phyloP scores from a whole-genome alignment of 73 alveolate genomes.

The Symbiodinium natans region DNA sequence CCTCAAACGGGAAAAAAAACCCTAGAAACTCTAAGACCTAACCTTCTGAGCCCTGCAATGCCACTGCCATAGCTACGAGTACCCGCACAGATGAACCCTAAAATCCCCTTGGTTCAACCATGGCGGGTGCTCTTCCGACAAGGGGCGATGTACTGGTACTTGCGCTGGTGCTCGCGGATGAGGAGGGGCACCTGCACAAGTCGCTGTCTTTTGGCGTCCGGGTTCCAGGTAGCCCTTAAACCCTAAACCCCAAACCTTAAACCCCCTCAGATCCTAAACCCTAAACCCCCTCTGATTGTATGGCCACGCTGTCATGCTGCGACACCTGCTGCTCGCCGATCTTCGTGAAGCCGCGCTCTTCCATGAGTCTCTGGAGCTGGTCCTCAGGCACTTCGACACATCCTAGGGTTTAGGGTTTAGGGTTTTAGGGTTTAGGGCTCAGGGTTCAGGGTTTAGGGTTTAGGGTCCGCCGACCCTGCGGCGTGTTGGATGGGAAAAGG shows the following conservation, averaged over 20 bases:
- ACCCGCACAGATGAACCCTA: no score
- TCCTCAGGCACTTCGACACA: background rate
- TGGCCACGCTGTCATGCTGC: no score
- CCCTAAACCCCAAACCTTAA: background rate
- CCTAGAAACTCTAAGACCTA: background rate
- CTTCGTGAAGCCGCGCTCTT: slow-evolving; percentile 53
- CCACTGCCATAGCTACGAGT: no score
- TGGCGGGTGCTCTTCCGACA: no score
- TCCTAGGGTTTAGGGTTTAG: background rate
- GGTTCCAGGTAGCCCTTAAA: background rate
- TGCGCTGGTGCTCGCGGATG: slow-evolving; percentile 92
- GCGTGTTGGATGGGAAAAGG: no score
- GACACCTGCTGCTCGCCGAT: slow-evolving; percentile 41
- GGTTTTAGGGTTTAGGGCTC: background rate
- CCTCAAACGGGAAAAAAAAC: background rate
- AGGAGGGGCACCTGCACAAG: slow-evolving; percentile 53
- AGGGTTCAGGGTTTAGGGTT: no score
- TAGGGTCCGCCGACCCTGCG: no score
- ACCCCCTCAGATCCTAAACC: background rate
- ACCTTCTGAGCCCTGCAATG: no score
- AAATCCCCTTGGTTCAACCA: no score
- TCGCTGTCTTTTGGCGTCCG: no score
- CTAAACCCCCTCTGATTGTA: no score
- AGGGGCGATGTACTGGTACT: slow-evolving; percentile 81
- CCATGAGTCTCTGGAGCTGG: slow-evolving; percentile 60